Conservation (phyloP, 1,284 basidiomycete species). For the Leccinum proximum region DNA sequence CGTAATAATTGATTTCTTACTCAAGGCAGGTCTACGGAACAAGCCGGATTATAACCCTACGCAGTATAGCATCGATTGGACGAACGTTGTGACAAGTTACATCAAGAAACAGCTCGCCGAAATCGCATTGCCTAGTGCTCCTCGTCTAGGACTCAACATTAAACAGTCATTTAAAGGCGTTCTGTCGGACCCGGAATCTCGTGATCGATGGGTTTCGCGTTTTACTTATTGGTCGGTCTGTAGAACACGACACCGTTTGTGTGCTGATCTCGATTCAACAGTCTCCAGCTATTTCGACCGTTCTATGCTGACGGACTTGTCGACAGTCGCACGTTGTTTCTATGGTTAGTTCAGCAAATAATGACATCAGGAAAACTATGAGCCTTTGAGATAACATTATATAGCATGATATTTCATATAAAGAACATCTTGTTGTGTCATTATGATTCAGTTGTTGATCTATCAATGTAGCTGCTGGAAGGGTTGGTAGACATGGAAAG, state of each 20-base stretch:
- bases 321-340: slow-evolving; percentile 76
- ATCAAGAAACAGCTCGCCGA: slow-evolving; percentile 88
- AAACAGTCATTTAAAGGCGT: slow-evolving; percentile 80
- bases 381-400: too few species aligned
- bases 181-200: slow-evolving; percentile 62
- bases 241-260: background rate
- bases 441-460: too few species aligned
- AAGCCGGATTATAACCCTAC: slow-evolving; percentile 76
- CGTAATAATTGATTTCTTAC: slow-evolving; percentile 1
- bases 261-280: slow-evolving; percentile 30
- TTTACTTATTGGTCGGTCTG: slow-evolving; percentile 72
- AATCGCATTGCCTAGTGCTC: slow-evolving; percentile 79
- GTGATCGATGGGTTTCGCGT: slow-evolving; percentile 77
- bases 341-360: slow-evolving; percentile 86
- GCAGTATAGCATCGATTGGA: slow-evolving; percentile 91
- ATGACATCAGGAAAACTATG: slow-evolving; percentile 17
- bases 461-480: too few species aligned
- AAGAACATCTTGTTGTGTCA: too few species aligned
- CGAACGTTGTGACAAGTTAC: slow-evolving; percentile 83
- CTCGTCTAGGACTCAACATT: slow-evolving; percentile 70
- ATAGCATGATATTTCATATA: too few species aligned
- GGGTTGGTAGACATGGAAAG: too few species aligned
- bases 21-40: slow-evolving; percentile 66
- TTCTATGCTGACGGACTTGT: slow-evolving; percentile 84
- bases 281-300: slow-evolving; percentile 70